phyloP scores from a whole-genome alignment of 768 basidiomycete genomes.

The Floccularia luteovirens region DNA sequence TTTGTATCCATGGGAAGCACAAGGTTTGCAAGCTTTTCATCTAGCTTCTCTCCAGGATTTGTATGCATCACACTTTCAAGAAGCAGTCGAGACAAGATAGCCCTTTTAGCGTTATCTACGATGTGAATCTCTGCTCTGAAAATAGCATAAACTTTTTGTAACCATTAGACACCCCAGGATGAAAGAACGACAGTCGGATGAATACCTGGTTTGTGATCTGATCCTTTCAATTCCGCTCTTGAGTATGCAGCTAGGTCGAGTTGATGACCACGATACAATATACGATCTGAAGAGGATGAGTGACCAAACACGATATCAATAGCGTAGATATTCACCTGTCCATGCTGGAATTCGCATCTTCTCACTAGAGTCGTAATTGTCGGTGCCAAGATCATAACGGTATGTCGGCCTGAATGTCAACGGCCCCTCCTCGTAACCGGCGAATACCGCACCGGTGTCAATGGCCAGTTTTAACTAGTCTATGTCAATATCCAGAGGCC shows the following conservation, averaged over 20 bases:
- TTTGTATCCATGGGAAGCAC: constrained; percentile 35
- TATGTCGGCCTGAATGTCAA: constrained; percentile 93
- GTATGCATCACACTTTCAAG: constrained; percentile 58
- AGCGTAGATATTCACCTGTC: constrained; percentile 58
- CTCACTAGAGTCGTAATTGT: constrained; percentile 91
- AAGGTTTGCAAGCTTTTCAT: constrained; percentile 62
- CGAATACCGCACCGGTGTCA: constrained; percentile 66
- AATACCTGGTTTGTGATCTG: constrained; percentile 94
- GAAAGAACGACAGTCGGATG: constrained; percentile 8
- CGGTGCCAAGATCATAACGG: constrained; percentile 77
- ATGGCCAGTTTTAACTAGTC: constrained; percentile 67
- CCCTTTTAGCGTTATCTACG: constrained; percentile 72
- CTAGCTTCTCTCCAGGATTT: constrained; percentile 57
- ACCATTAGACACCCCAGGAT: constrained; percentile 3
- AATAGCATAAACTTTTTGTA: constrained; percentile 65
- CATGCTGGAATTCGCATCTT: constrained; percentile 96
- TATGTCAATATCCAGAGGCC: constrained; percentile 2
- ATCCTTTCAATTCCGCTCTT: constrained; percentile 79
- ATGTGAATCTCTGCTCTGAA: constrained; percentile 74
- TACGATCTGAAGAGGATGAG: constrained; percentile 61
- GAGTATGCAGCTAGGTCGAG: constrained; percentile 77
- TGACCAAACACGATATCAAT: constrained; percentile 2
- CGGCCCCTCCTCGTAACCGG: constrained; percentile 83
- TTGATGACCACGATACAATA: constrained; percentile 70
- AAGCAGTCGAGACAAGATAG: constrained; percentile 58